A percentile compares a stretch with the other conserved stretches of the same genome.
Evolutionary conservation across 345 rosid species (phyloP).

Genomic region (Stellera chamaejasme): DNA sequence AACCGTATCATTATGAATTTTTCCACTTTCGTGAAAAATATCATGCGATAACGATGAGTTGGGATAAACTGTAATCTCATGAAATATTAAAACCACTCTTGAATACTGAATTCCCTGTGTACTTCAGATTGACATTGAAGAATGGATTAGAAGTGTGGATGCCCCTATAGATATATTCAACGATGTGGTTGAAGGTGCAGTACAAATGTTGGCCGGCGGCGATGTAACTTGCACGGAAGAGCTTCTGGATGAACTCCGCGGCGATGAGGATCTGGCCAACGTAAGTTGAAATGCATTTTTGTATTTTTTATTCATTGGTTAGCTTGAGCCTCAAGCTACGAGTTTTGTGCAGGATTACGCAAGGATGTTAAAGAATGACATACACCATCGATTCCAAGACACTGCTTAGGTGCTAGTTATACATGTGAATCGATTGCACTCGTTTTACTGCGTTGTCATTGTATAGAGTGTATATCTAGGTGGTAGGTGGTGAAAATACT

Average conservation of each 20-base stretch:
- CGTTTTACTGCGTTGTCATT: not conserved
- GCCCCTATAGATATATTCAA: conserved; percentile 52
- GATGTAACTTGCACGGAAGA: conserved; percentile 25
- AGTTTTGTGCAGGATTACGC: conserved; percentile 51
- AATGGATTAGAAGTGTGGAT: conserved; percentile 44
- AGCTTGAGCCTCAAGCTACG: not conserved
- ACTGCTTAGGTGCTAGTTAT: not conserved
- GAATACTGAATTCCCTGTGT: not conserved
- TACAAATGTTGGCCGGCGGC: conserved; percentile 20
- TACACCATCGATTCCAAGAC: conserved; percentile 29
- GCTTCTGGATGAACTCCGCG: conserved; percentile 41
- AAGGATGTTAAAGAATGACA: conserved; percentile 46
- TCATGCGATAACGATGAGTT: too few species aligned
- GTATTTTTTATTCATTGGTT: not conserved
- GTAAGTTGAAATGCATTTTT: conserved; percentile 30
- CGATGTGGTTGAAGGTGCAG: conserved; percentile 52
- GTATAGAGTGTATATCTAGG: too few species aligned
- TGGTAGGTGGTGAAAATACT: too few species aligned
- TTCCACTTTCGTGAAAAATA: too few species aligned
- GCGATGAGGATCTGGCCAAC: conserved; percentile 44
- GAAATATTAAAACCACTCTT: too few species aligned
- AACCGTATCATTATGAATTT: too few species aligned
- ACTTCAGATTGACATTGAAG: conserved; percentile 35
- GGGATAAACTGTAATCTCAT: too few species aligned
- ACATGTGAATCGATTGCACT: too few species aligned